phyloP scores from a whole-genome alignment of 2,329 filamentous ascomycete genomes.

The Harringtonia lauricola region DNA sequence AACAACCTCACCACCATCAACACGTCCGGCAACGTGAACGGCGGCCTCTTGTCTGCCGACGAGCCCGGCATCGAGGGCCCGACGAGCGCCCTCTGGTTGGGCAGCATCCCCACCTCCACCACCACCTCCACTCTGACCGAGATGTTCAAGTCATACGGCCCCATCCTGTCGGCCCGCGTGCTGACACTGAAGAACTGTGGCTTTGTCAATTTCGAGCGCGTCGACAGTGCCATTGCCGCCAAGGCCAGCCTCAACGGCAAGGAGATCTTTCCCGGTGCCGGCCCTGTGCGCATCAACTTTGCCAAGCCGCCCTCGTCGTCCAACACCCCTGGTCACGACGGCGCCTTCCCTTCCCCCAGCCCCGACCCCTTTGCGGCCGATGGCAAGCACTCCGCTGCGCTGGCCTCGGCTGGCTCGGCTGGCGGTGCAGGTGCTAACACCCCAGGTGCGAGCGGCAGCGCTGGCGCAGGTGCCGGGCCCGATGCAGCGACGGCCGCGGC shows the following conservation, averaged over 20 bases:
- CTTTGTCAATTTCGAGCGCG: constrained; percentile 91
- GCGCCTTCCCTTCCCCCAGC: constrained; percentile 80
- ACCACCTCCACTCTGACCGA: constrained; percentile 90
- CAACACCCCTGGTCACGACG: constrained; percentile 79
- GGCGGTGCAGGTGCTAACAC: constrained; percentile 4
- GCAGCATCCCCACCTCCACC: constrained; percentile 92
- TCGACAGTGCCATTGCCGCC: constrained; percentile 84
- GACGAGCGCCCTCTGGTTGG: constrained; percentile 90
- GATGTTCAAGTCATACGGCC: constrained; percentile 89
- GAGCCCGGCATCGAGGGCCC: constrained; percentile 78
- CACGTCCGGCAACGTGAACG: constrained; percentile 17
- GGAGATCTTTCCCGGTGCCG: constrained; percentile 95
- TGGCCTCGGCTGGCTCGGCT: constrained; percentile 12
- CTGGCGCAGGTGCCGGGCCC: constrained; percentile 9
- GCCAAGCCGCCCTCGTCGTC: constrained; percentile 90
- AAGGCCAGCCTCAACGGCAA: constrained; percentile 86
- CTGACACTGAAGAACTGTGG: constrained; percentile 98
- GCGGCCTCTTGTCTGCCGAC: constrained; percentile 55
- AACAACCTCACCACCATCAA: constrained; percentile 40
- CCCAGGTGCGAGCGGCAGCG: constrained; percentile 19
- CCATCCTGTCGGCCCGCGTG: constrained; percentile 83
- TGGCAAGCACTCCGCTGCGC: constrained; percentile 13
- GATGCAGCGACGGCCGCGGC: constrained; percentile 9
- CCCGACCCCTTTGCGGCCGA: constrained; percentile 66
- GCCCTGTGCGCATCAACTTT: constrained; percentile 91